Percentiles rank a stretch among this genome's conserved stretches.
Conservation (phyloP, 179 eudicot species). For the Beta corolliflora region DNA sequence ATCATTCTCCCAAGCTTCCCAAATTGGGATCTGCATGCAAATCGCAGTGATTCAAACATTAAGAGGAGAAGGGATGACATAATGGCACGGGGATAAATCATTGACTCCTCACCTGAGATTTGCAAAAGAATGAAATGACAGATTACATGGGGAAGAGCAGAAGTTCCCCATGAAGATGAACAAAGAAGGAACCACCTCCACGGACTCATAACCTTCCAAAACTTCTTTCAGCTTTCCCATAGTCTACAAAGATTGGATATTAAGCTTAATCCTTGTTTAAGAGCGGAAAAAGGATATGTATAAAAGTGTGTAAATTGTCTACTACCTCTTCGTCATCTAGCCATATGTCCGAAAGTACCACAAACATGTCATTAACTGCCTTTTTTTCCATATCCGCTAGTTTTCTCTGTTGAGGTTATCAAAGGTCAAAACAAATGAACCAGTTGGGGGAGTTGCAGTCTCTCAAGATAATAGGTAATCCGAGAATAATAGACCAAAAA, state of each 20-base stretch:
- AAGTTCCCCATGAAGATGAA: conserved; percentile 95
- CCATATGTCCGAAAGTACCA: conserved; percentile 85
- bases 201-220: conserved; percentile 75
- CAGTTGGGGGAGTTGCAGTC: neutral
- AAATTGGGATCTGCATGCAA: conserved; percentile 66
- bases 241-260: conserved; percentile 51
- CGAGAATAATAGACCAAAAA: neutral
- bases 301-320: conserved; percentile 8
- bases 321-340: conserved; percentile 83
- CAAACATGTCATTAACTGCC: conserved; percentile 96
- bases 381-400: conserved; percentile 71
- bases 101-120: conserved; percentile 63
- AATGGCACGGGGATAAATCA: neutral
- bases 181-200: conserved; percentile 91
- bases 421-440: conserved; percentile 6
- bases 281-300: conserved; percentile 3
- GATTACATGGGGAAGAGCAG: conserved; percentile 82
- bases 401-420: conserved; percentile 48
- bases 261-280: conserved; percentile 15
- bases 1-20: conserved; percentile 88
- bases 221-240: conserved; percentile 73
- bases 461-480: neutral
- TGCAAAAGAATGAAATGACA: conserved; percentile 72
- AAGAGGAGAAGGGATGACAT: neutral
- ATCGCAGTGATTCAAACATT: conserved; percentile 5